These are phyloP conservation scores for Choiromyces venosus DNA, from an alignment of 495 filamentous ascomycete genomes.

Conservation along the genomic window DNA sequence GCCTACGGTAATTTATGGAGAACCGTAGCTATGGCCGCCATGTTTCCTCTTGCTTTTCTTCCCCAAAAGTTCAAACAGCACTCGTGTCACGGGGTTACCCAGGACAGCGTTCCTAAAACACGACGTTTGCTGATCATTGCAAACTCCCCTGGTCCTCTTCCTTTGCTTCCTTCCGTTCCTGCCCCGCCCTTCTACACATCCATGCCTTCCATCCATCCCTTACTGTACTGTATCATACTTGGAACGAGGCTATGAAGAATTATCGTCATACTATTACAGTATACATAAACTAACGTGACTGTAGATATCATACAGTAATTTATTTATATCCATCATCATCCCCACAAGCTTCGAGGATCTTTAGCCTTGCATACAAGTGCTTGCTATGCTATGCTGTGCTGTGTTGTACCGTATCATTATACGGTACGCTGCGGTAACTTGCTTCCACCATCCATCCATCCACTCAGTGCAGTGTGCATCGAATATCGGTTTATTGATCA, in stretches of 20 bases:
- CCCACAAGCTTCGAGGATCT: not conserved
- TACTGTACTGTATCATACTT: too few relatives aligned
- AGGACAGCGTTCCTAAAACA: not conserved
- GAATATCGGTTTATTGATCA: not conserved
- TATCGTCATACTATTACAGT: not conserved
- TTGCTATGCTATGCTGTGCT: not conserved
- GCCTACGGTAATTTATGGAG: too few relatives aligned
- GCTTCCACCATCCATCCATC: too few relatives aligned
- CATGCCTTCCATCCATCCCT: not conserved
- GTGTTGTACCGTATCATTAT: too few relatives aligned
- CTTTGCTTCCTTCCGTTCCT: not conserved
- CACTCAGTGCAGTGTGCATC: too few relatives aligned
- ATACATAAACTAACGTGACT: not conserved
- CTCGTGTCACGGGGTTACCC: too few relatives aligned
- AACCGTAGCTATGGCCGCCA: not conserved
- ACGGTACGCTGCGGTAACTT: not conserved
- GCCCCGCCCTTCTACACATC: too few relatives aligned
- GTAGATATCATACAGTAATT: not conserved
- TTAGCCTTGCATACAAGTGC: too few relatives aligned
- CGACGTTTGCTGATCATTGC: not conserved
- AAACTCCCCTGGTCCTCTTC: not conserved
- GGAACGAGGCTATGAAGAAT: not conserved
- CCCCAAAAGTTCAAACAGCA: not conserved
- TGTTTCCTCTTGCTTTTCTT: too few relatives aligned
- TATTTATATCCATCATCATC: conserved; percentile 1